phyloP scores from a whole-genome alignment of 495 filamentous ascomycete species.

The Penicillium pancosmium region DNA sequence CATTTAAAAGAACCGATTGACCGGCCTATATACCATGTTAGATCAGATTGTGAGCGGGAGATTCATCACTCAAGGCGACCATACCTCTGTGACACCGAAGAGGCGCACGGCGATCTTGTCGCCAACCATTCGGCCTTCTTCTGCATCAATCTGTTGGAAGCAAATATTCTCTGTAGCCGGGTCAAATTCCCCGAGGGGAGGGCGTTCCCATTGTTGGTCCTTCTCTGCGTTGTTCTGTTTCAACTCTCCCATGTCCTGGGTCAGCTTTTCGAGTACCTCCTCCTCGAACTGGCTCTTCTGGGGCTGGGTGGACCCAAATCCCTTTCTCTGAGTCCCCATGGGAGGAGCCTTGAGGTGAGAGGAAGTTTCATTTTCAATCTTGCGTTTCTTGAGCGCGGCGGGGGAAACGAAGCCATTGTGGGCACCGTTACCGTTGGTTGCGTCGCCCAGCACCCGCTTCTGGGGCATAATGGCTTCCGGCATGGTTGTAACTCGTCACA shows the following conservation, averaged over 20 bases:
- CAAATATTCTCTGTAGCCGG: slow-evolving; percentile 69
- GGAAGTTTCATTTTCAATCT: slow-evolving; percentile 62
- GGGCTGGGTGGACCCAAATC: slow-evolving; percentile 74
- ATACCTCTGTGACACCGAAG: slow-evolving; percentile 95
- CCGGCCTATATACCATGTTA: slow-evolving; percentile 55
- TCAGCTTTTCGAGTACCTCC: slow-evolving; percentile 91
- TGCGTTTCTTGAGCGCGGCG: slow-evolving; percentile 71
- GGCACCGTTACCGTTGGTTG: slow-evolving; percentile 48
- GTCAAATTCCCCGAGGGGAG: slow-evolving; percentile 71
- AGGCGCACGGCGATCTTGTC: slow-evolving; percentile 79
- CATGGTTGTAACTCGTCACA: slow-evolving; percentile 43
- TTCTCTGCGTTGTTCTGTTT: slow-evolving; percentile 86
- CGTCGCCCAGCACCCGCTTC: slow-evolving; percentile 64
- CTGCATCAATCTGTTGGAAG: slow-evolving; percentile 95
- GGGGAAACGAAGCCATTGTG: slow-evolving; percentile 52
- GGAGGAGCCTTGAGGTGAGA: slow-evolving; percentile 61
- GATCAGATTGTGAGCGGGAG: slow-evolving; percentile 2
- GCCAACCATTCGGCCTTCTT: slow-evolving; percentile 78
- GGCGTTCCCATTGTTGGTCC: slow-evolving; percentile 92
- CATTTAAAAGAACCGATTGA: slow-evolving; percentile 92
- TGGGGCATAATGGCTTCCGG: slow-evolving; percentile 53
- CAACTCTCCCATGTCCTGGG: slow-evolving; percentile 83
- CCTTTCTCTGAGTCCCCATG: slow-evolving; percentile 57
- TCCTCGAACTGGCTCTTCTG: slow-evolving; percentile 88
- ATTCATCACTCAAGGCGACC: neutral